Percentiles rank a stretch among this genome's conserved stretches.
Evolutionary conservation across 306 rosid genomes (phyloP).

Genomic region (Cucurbita argyrosperma): DNA sequence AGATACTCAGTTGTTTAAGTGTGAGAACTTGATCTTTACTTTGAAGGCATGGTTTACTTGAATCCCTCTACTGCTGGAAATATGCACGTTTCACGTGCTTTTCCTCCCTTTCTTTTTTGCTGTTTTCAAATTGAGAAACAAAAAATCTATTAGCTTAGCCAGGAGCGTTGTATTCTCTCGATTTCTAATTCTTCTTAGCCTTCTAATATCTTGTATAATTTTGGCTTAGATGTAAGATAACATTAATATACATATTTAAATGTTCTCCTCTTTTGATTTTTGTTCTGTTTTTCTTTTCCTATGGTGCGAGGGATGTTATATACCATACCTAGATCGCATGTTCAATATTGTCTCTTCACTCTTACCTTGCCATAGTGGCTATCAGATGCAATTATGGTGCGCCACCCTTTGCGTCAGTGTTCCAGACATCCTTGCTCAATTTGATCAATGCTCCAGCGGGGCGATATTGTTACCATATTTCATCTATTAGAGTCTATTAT

Average conservation of each 20-base stretch:
- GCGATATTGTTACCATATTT: not conserved
- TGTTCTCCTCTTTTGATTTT: constrained; percentile 5
- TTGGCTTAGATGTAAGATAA: constrained; percentile 11
- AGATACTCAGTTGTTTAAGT: constrained; percentile 72
- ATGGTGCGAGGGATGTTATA: not conserved
- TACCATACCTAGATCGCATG: not conserved
- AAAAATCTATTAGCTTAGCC: not conserved
- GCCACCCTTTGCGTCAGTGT: not conserved
- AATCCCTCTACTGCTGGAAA: not conserved
- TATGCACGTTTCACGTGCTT: not conserved
- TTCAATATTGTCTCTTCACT: not conserved
- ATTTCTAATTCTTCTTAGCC: not conserved
- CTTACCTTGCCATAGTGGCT: not conserved
- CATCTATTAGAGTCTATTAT: not conserved
- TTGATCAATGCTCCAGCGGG: not conserved
- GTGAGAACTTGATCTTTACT: constrained; percentile 28
- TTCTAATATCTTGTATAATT: not conserved
- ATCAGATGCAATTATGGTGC: not conserved
- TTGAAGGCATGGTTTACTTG: not conserved
- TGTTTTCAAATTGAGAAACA: not conserved
- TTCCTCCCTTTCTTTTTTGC: not conserved
- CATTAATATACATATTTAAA: constrained; percentile 9
- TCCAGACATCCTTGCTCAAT: not conserved
- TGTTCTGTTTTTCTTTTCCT: constrained; percentile 11
- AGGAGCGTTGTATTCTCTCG: not conserved